Evolutionary conservation across 2,329 filamentous ascomycete species (phyloP).

Genomic region (Ustulina deusta): DNA sequence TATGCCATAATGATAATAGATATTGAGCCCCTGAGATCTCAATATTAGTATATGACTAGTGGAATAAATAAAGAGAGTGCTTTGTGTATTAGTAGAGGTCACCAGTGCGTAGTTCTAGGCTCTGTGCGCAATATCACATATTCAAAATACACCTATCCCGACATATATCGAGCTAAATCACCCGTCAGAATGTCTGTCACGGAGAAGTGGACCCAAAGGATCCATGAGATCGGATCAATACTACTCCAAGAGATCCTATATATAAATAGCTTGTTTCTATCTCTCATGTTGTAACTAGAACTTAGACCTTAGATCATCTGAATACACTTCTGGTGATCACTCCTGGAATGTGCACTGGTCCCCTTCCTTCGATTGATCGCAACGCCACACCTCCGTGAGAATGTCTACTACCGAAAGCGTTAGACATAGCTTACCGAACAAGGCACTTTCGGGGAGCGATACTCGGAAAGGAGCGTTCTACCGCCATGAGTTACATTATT

Average conservation of each 20-base stretch:
- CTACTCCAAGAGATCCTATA: too few relatives aligned
- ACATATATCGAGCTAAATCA: background rate
- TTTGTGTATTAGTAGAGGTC: background rate
- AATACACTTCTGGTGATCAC: too few relatives aligned
- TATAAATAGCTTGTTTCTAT: too few relatives aligned
- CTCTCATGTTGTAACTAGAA: too few relatives aligned
- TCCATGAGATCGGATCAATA: too few relatives aligned
- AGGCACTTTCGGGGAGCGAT: background rate
- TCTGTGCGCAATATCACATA: background rate
- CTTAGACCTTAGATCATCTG: too few relatives aligned
- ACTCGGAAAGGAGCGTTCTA: background rate
- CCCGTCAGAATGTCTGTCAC: background rate
- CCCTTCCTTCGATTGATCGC: too few relatives aligned
- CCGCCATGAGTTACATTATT: background rate
- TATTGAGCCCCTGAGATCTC: background rate
- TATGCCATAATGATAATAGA: background rate
- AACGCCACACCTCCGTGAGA: too few relatives aligned
- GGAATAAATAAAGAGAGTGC: background rate
- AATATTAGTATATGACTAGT: too few relatives aligned
- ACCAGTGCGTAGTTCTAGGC: background rate
- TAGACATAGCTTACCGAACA: background rate
- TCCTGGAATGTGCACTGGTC: too few relatives aligned
- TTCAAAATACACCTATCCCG: background rate
- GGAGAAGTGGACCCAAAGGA: too few relatives aligned
- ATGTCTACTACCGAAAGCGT: background rate